Percentiles rank a stretch among this genome's conserved stretches.
Conservation (phyloP, 257 asterid genomes). For the Primulina huaijiensis region DNA sequence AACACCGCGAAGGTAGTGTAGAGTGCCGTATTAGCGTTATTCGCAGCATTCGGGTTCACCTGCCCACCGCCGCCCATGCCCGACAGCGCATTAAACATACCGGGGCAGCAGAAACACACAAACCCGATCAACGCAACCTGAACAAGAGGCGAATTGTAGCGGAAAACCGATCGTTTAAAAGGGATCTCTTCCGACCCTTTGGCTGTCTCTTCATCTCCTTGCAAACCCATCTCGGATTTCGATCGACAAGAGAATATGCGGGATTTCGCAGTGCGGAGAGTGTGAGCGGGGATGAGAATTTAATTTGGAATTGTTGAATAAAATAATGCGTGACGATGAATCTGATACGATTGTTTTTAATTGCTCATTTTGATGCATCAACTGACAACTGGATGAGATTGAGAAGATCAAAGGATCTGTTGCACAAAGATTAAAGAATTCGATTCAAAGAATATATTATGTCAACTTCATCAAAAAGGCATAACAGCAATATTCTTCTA, state of each 20-base stretch:
- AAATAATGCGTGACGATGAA: not conserved
- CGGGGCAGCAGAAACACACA: constrained; percentile 95
- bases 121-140: constrained; percentile 71
- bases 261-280: not conserved
- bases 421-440: not conserved
- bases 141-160: constrained; percentile 76
- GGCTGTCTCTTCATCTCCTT: constrained; percentile 30
- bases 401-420: not conserved
- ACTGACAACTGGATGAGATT: too few relatives aligned
- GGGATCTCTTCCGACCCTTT: constrained; percentile 13
- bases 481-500: too few relatives aligned
- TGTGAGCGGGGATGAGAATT: not conserved
- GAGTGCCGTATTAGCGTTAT: constrained; percentile 97
- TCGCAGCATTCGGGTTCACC: constrained; percentile 70
- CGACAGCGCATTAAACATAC: constrained; percentile 96
- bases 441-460: not conserved
- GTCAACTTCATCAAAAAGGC: not conserved
- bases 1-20: constrained; percentile 87
- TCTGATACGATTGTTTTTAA: too few relatives aligned
- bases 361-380: not conserved
- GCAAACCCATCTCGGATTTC: constrained; percentile 33
- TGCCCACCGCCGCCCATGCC: constrained; percentile 99
- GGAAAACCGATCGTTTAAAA: constrained; percentile 31
- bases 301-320: not conserved
- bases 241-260: not conserved